A percentile compares a stretch with the other conserved stretches of the same genome.
Evolutionary conservation across 2,329 filamentous ascomycete species (phyloP).

Genomic region (Knufia fluminis): DNA sequence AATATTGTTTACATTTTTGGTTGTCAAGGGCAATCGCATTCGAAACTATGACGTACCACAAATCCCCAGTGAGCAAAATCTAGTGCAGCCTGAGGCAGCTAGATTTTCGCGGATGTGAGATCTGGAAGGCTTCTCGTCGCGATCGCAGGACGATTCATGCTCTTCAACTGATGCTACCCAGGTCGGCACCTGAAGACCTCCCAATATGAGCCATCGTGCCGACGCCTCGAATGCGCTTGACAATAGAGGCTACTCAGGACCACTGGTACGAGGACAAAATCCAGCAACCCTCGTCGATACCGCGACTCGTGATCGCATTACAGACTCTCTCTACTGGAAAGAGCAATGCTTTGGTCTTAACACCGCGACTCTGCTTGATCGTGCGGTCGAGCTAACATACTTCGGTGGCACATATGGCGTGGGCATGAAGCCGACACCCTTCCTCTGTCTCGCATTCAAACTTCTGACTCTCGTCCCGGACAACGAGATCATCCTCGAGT

Average conservation of each 20-base stretch:
- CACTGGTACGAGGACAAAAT: conserved; percentile 80
- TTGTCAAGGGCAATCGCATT: background rate
- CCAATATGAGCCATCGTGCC: conserved; percentile 56
- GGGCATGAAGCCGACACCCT: conserved; percentile 76
- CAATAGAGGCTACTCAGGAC: conserved; percentile 70
- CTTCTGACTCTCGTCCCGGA: conserved; percentile 77
- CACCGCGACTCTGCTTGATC: conserved; percentile 68
- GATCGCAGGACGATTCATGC: no score
- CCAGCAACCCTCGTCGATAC: conserved; percentile 95
- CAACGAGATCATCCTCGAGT: conserved; percentile 69
- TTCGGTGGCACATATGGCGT: conserved; percentile 82
- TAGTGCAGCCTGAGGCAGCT: background rate
- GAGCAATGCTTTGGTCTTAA: conserved; percentile 97
- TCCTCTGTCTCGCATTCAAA: conserved; percentile 91
- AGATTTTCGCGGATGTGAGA: no score
- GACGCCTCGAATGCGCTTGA: conserved; percentile 73
- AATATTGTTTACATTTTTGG: background rate
- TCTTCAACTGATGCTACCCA: no score
- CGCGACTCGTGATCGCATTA: conserved; percentile 87
- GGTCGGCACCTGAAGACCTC: no score
- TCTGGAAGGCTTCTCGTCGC: no score
- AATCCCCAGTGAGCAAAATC: background rate
- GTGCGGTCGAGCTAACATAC: conserved; percentile 73
- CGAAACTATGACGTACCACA: background rate
- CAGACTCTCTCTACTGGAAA: conserved; percentile 95